These are phyloP conservation scores for Acanthamoeba castellanii DNA, from an alignment of 208 protist species.

Conservation along the genomic window DNA sequence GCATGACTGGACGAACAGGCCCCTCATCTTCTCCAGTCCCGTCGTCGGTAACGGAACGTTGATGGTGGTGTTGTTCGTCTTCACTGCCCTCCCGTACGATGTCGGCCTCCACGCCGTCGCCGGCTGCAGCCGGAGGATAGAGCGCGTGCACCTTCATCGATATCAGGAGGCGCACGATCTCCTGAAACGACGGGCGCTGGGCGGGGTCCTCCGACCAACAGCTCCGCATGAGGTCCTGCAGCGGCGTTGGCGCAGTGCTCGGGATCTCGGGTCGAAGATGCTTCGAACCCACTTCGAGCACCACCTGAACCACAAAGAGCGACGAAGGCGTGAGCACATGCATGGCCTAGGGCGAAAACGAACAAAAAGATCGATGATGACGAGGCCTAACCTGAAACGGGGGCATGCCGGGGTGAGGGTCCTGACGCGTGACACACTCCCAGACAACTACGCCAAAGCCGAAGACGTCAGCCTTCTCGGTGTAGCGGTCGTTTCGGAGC, in stretches of 20 bases:
- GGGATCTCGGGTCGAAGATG: conserved; percentile 49
- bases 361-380: neutral
- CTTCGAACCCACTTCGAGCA: conserved; percentile 57
- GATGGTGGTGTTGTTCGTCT: neutral
- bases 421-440: conserved; percentile 52
- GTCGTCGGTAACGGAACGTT: neutral
- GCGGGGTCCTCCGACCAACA: conserved; percentile 64
- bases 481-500: conserved; percentile 63
- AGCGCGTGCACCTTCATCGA: neutral
- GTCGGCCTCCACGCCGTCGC: neutral
- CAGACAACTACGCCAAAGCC: conserved; percentile 59
- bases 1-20: neutral
- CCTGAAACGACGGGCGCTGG: conserved; percentile 39
- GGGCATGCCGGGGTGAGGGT: conserved; percentile 66
- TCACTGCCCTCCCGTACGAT: neutral
- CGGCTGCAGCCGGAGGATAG: neutral
- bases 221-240: conserved; percentile 12
- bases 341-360: neutral
- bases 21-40: neutral
- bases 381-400: conserved; percentile 42
- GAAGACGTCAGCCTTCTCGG: conserved; percentile 68
- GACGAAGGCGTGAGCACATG: neutral
- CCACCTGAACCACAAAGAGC: neutral
- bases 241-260: neutral
- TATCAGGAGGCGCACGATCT: neutral